A percentile compares a stretch with the other conserved stretches of the same genome.
Conservation (phyloP, 164 flowering plant species). For the Annona cherimola region DNA sequence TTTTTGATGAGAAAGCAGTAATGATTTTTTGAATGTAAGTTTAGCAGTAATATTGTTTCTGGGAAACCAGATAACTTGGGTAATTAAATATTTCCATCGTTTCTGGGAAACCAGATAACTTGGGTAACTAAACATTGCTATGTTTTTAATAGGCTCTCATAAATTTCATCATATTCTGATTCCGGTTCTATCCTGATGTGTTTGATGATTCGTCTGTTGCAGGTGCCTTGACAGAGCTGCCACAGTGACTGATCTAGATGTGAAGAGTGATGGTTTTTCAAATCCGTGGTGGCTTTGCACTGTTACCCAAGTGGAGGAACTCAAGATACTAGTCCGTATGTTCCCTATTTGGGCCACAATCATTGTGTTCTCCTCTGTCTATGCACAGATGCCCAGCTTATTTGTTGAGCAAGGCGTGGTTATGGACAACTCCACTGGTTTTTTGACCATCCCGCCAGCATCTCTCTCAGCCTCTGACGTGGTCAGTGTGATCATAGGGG, state of each 20-base stretch:
- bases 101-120: too few relatives aligned
- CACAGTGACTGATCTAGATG: conserved; percentile 47
- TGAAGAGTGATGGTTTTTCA: conserved; percentile 48
- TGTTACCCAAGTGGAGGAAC: conserved; percentile 81
- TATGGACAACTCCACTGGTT: conserved; percentile 69
- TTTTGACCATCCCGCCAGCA: conserved; percentile 82
- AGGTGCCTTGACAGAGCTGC: conserved; percentile 85
- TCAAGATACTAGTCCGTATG: conserved; percentile 82
- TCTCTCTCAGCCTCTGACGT: conserved; percentile 78
- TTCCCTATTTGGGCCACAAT: conserved; percentile 91
- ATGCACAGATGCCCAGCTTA: conserved; percentile 86
- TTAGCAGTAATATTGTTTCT: too few relatives aligned
- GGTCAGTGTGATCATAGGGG: conserved; percentile 78
- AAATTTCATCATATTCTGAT: too few relatives aligned
- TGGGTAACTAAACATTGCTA: too few relatives aligned
- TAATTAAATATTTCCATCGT: too few relatives aligned
- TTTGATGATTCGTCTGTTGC: conserved; percentile 11
- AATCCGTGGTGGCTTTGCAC: conserved; percentile 77
- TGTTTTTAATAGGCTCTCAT: too few relatives aligned
- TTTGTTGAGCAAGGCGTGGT: conserved; percentile 79
- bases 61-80: too few relatives aligned
- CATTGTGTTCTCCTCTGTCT: conserved; percentile 75
- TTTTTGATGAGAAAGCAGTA: too few relatives aligned
- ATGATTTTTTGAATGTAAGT: too few relatives aligned
- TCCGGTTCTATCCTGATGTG: neutral